Percentiles rank a stretch among this genome's conserved stretches.
Evolutionary conservation across 768 basidiomycete species (phyloP).

Genomic region (Russula compacta): DNA sequence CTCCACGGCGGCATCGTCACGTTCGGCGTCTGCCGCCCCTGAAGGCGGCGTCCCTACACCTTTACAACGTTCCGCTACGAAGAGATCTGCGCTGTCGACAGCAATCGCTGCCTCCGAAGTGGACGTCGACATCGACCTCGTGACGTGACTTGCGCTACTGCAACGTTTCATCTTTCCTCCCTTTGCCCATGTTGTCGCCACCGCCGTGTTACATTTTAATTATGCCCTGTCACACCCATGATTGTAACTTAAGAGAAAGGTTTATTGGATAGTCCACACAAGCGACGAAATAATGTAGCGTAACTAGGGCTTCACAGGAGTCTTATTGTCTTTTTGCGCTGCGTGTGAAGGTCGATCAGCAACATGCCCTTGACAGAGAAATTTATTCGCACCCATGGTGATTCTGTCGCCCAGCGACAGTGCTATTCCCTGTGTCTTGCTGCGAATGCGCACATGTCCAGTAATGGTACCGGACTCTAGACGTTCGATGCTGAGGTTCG

Average conservation of each 20-base stretch:
- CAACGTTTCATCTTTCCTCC: background rate
- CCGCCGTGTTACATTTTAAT: background rate
- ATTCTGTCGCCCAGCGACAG: constrained; percentile 88
- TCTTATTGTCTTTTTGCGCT: constrained; percentile 19
- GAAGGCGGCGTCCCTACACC: constrained; percentile 4
- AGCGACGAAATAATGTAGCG: constrained; percentile 9
- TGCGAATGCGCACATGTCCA: constrained; percentile 92
- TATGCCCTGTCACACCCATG: background rate
- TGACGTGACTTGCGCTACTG: constrained; percentile 6
- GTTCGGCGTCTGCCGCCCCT: constrained; percentile 16
- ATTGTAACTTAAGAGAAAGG: background rate
- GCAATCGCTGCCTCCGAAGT: constrained; percentile 14
- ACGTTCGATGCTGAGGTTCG: constrained; percentile 88
- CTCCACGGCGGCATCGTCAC: constrained; percentile 20
- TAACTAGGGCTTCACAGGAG: constrained; percentile 14
- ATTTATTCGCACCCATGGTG: constrained; percentile 41
- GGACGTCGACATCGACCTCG: constrained; percentile 14
- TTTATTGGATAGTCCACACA: constrained; percentile 8
- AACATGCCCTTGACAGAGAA: background rate
- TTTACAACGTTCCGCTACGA: constrained; percentile 9
- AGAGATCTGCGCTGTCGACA: constrained; percentile 18
- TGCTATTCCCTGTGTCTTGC: constrained; percentile 97
- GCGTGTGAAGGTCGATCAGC: background rate
- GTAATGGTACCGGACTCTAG: constrained; percentile 73
- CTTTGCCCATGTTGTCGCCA: background rate